These are phyloP conservation scores for Fabrea salina DNA, from an alignment of 169 alveolate genomes.

Conservation along the genomic window DNA sequence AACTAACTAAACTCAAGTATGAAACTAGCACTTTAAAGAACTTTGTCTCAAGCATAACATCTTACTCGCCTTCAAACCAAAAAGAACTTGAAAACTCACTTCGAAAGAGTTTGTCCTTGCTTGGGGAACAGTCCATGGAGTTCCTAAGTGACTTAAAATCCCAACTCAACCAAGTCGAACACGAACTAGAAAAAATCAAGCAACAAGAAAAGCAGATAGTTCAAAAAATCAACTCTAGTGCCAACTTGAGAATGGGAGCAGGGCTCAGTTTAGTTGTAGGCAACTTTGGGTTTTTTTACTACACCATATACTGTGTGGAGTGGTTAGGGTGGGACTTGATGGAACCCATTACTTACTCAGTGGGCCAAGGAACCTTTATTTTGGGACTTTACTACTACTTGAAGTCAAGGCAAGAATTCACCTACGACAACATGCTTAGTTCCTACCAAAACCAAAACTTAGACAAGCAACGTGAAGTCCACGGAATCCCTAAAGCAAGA, in stretches of 20 bases:
- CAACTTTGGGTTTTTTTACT: constrained; percentile 40
- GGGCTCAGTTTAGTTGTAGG: background rate
- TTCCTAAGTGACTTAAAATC: background rate
- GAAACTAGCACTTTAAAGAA: background rate
- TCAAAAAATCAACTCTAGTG: background rate
- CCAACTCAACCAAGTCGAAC: background rate
- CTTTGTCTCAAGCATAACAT: background rate
- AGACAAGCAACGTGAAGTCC: background rate
- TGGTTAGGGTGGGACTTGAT: constrained; percentile 71
- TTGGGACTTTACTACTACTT: constrained; percentile 40
- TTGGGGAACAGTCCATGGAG: background rate
- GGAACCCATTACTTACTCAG: constrained; percentile 58
- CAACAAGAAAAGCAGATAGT: background rate
- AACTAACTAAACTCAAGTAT: background rate
- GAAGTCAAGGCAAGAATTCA: constrained; percentile 6
- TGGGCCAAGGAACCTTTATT: constrained; percentile 46
- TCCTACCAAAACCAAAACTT: background rate
- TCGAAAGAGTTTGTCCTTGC: background rate
- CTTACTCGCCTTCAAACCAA: background rate
- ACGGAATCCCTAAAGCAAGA: background rate
- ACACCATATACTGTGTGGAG: constrained; percentile 46
- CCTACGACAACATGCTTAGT: background rate
- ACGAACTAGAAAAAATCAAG: background rate
- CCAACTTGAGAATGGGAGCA: background rate
- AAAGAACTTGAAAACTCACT: background rate